Evolutionary conservation across 257 asterid genomes (phyloP).

Genomic region (Leptodermis oblonga): DNA sequence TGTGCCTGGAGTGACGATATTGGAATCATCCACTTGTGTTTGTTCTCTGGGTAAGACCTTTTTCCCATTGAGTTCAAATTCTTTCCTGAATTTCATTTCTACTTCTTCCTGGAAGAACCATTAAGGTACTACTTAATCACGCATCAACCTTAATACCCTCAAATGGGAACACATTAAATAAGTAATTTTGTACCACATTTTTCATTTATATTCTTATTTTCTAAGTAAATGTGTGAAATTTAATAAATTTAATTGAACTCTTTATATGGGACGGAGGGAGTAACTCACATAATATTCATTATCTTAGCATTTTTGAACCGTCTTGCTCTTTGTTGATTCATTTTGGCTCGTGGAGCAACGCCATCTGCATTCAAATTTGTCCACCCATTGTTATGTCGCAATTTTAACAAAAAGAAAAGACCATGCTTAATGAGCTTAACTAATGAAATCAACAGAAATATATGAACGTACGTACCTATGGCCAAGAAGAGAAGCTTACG

Average conservation of each 20-base stretch:
- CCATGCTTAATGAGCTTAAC: too few species aligned
- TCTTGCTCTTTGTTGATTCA: constrained; percentile 56
- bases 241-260: too few species aligned
- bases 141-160: background rate
- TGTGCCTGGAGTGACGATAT: constrained; percentile 64
- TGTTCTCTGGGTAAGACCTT: constrained; percentile 36
- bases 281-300: constrained; percentile 30
- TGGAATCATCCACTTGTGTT: constrained; percentile 46
- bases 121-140: background rate
- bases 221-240: too few species aligned
- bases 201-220: too few species aligned
- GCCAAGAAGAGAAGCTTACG: constrained; percentile 54
- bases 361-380: constrained; percentile 39
- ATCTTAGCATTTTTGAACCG: constrained; percentile 50
- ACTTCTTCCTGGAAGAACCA: constrained; percentile 33
- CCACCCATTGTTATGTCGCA: background rate
- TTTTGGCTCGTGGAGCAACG: constrained; percentile 71
- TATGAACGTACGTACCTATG: constrained; percentile 31
- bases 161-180: background rate
- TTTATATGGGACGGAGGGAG: too few species aligned
- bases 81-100: constrained; percentile 33
- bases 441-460: background rate
- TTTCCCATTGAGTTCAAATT: constrained; percentile 46
- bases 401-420: too few species aligned
- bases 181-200: too few species aligned